Evolutionary conservation across 768 basidiomycete genomes (phyloP).

Genomic region (Saitozyma sp.): DNA sequence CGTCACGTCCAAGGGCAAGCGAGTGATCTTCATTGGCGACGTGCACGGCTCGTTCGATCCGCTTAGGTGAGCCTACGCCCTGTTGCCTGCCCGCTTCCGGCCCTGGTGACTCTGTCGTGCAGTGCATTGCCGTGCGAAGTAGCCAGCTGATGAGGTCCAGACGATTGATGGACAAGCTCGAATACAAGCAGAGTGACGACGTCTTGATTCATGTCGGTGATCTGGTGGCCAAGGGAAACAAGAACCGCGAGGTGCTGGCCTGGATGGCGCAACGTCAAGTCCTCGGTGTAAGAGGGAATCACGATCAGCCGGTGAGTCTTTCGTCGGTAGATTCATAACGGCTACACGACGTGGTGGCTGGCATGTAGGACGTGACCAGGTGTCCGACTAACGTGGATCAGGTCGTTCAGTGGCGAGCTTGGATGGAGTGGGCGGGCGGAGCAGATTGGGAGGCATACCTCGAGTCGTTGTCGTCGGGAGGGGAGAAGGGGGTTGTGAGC

Average conservation of each 20-base stretch:
- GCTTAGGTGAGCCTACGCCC: conserved; percentile 60
- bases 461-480: conserved; percentile 21
- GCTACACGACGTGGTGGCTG: too few species aligned
- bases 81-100: not conserved
- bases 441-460: conserved; percentile 61
- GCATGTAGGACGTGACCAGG: not conserved
- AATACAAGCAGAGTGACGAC: conserved; percentile 65
- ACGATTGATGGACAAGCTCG: conserved; percentile 63
- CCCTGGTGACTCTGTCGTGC: not conserved
- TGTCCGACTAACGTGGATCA: conserved; percentile 17
- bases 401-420: conserved; percentile 83
- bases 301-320: conserved; percentile 66
- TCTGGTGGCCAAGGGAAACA: conserved; percentile 68
- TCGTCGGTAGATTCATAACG: not conserved
- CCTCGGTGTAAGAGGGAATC: conserved; percentile 86
- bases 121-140: too few species aligned
- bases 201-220: conserved; percentile 82
- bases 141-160: conserved; percentile 51
- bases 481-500: conserved; percentile 55
- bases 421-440: conserved; percentile 62
- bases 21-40: conserved; percentile 80
- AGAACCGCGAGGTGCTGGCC: conserved; percentile 62
- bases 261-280: conserved; percentile 67
- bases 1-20: conserved; percentile 43
- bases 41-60: conserved; percentile 77